Base-by-base conservation (phyloP, 768 basidiomycete species). In the Candolleomyces aberdarensis region DNA sequence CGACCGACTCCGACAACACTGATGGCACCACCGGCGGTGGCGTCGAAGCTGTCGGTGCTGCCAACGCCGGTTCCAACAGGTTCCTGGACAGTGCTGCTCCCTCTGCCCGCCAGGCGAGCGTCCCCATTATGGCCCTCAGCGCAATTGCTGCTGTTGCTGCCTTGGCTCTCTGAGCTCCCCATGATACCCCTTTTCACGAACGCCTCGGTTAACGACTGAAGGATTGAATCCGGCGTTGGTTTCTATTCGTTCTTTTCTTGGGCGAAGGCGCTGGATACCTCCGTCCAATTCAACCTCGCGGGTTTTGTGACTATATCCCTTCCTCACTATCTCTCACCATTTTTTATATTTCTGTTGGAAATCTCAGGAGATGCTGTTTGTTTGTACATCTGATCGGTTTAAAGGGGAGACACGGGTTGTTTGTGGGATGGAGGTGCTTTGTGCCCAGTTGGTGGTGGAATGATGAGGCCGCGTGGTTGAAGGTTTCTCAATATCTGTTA, bases 11-110 rank as follows among this genome's bases (percentile, higher is more conserved):
- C 17, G 26, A 22, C 10, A 9, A 10, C 49, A 51, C 20, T 19
- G 55, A 9, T 31, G 55, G 43, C 40, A 46, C 59, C n/a, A 56
- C 58, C 63, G 48, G 58, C 43, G 43, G 22, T 56, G 48, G 65
- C 22, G 29, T 58, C 29, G 29, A 19, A 17, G 60, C 81, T 49
- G 71, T 81, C 40, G 83, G 81, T 54, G 81, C 80, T 46, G 76
- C 77, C 55, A 79, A 81, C 58, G 78, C 79, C 15, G 80, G 76
- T n/a, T 69, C 68, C 55, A 72, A 76, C 63, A 74, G 74, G 20
- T 66, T 76, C 62, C 60, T 62, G 56, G 74, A 71, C 58, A 73
- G 73, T 55, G 77, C 76, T 41, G 59, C 70, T 47, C 36, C 36
- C 36, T 66, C 74, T 17, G 64, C 69, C 36, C 78, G 72, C 67